Base-by-base conservation (phyloP, 495 filamentous ascomycete genomes). In the Staphylotrichum longicolle region DNA sequence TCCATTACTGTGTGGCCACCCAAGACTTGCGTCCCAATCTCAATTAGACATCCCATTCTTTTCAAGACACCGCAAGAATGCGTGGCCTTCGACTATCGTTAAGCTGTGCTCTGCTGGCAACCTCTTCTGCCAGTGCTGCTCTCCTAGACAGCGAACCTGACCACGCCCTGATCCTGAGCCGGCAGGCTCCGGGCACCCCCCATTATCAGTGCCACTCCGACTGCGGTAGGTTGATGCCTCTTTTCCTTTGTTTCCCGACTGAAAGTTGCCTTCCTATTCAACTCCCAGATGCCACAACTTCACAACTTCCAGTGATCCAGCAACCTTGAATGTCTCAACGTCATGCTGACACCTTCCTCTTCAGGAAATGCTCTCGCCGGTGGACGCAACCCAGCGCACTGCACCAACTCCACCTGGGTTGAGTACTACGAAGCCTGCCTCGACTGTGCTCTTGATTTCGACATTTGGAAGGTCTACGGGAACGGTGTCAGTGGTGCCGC, bases 401-500 rank as follows among this genome's bases (percentile, higher is more conserved):
- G 80, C 69, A 63, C 64, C 54, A 69, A 71, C 61, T 57, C 63
- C 0, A 71, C 69, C 7, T 83, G 77, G 71, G 64, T 66, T 30
- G 63, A 59, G 8, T 63, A 71, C 39, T 74, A 79, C 55, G 65
- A 66, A 20, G 68, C 55, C 4, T 81, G 79, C 50, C 66, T 81
- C 37, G 59, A 73, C 15, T 83, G 80, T 54, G 77, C 80, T n/a
- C 72, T 74, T 12, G 67, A 66, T 49, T 59, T 61, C 32, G 57
- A 79, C 45, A 80, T 81, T 61, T 83, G 80, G 80, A 57, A 70
- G 48, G 70, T 75, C 58, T 83, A 83, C 50, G 78, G 77, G 20
- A 60, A 45, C 27, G 65, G 67, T 3, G 66, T 83, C 3, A 64
- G 63, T 7, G 48, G 49, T 2, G 75, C 72, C 15, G 78, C 74